Evolutionary conservation across 2,329 filamentous ascomycete genomes (phyloP).

Genomic region (Penicillium sp.): DNA sequence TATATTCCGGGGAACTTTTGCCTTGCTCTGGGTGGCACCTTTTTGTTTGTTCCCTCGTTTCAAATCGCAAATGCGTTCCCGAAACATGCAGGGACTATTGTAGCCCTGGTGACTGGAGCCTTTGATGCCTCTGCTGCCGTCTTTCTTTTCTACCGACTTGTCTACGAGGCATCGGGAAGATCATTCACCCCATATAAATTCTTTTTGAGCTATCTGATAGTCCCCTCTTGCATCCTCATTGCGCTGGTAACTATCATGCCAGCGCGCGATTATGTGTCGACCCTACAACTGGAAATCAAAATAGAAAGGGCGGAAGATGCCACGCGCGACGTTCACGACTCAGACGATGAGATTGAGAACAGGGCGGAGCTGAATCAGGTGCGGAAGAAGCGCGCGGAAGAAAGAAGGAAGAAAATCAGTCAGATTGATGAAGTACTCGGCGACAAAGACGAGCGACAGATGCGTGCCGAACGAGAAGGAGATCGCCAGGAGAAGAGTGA

Average conservation of each 20-base stretch:
- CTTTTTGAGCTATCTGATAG: constrained; percentile 70
- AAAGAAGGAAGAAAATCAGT: constrained; percentile 61
- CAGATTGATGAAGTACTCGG: constrained; percentile 72
- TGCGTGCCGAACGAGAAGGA: constrained; percentile 63
- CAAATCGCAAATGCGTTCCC: constrained; percentile 82
- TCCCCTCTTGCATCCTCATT: constrained; percentile 64
- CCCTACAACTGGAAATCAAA: constrained; percentile 72
- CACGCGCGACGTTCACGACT: constrained; percentile 47
- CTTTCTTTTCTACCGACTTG: constrained; percentile 70
- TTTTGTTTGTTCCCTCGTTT: constrained; percentile 77
- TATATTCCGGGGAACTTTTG: constrained; percentile 73
- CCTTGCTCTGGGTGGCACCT: constrained; percentile 73
- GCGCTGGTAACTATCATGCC: constrained; percentile 69
- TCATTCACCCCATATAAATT: constrained; percentile 57
- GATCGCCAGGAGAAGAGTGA: constrained; percentile 68
- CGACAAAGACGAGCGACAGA: constrained; percentile 57
- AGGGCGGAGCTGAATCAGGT: constrained; percentile 47
- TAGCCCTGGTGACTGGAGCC: constrained; percentile 75
- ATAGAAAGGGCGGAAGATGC: constrained; percentile 53
- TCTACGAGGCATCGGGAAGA: constrained; percentile 59
- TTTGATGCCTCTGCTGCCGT: constrained; percentile 80
- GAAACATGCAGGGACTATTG: constrained; percentile 68
- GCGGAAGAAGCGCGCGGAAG: constrained; percentile 57
- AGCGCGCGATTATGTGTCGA: constrained; percentile 70
- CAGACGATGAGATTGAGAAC: constrained; percentile 52